Percentiles rank a stretch among this genome's conserved stretches.
phyloP scores from a whole-genome alignment of 2,329 filamentous ascomycete species.

The Dothidotthia symphoricarpi region DNA sequence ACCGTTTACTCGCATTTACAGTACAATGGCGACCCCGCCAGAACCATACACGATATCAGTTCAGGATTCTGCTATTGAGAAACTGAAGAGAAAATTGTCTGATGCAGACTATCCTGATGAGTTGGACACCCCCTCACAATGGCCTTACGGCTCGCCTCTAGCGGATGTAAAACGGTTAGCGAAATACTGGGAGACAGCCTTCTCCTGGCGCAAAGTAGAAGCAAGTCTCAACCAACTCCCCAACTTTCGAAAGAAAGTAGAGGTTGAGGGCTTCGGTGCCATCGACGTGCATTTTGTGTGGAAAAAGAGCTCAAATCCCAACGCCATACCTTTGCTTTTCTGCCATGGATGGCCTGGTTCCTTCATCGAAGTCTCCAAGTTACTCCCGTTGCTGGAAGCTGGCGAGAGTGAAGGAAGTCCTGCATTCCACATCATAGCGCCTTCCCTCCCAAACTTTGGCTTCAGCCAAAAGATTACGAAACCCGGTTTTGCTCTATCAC shows the following conservation, averaged over 20 bases:
- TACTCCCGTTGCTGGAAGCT: conserved; percentile 51
- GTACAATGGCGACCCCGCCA: conserved; percentile 11
- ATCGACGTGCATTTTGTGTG: conserved; percentile 66
- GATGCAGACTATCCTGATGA: conserved; percentile 58
- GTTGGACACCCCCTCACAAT: conserved; percentile 44
- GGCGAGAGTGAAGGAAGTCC: conserved; percentile 41
- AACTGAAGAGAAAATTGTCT: conserved; percentile 57
- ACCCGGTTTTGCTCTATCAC: conserved; percentile 57
- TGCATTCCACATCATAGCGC: conserved; percentile 54
- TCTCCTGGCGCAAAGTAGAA: conserved; percentile 63
- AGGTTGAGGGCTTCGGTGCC: conserved; percentile 58
- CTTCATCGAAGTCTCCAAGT: conserved; percentile 64
- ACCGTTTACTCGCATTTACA: neutral
- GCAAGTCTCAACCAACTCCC: conserved; percentile 59
- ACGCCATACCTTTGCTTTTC: conserved; percentile 65
- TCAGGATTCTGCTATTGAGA: conserved; percentile 49
- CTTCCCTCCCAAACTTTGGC: conserved; percentile 57
- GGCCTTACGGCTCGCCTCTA: conserved; percentile 61
- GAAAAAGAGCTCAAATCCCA: conserved; percentile 50
- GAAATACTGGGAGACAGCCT: conserved; percentile 56
- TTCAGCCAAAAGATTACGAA: conserved; percentile 53
- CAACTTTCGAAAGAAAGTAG: conserved; percentile 56
- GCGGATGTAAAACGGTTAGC: conserved; percentile 60
- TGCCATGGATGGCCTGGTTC: conserved; percentile 71
- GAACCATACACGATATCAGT: conserved; percentile 31